Percentiles rank a stretch among this genome's conserved stretches.
phyloP scores from a whole-genome alignment of 1,139 yeast genomes.

The Geotrichum phurueaensis region DNA sequence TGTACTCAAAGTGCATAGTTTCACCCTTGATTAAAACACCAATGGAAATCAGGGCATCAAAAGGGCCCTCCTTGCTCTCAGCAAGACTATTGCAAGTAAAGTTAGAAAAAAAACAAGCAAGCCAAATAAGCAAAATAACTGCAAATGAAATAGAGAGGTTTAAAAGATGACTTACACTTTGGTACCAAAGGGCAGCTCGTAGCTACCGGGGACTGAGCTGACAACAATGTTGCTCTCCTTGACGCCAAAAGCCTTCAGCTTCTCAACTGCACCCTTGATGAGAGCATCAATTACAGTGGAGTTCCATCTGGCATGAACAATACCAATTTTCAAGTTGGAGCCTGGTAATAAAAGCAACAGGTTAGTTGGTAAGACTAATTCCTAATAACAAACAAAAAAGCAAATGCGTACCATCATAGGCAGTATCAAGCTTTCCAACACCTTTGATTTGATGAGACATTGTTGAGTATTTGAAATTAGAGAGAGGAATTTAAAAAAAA shows the following conservation, averaged over 20 bases:
- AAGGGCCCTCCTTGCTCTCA: constrained; percentile 42
- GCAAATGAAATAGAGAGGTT: not conserved
- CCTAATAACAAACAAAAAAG: not conserved
- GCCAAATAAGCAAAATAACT: not conserved
- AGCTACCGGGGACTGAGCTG: constrained; percentile 90
- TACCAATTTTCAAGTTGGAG: constrained; percentile 64
- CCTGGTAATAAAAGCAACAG: constrained; percentile 34
- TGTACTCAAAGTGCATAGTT: constrained; percentile 97
- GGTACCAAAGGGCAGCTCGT: constrained; percentile 83
- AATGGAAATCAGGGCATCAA: constrained; percentile 87
- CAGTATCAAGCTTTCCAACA: constrained; percentile 13
- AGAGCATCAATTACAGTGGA: constrained; percentile 66
- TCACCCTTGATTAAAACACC: constrained; percentile 94
- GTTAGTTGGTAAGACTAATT: not conserved
- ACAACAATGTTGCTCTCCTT: constrained; percentile 66
- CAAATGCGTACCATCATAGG: constrained; percentile 15
- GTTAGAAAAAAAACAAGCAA: not conserved
- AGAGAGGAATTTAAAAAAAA: not conserved
- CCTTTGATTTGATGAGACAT: constrained; percentile 17
- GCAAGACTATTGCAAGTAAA: constrained; percentile 32
- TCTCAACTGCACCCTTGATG: constrained; percentile 67
- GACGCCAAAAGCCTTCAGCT: constrained; percentile 62
- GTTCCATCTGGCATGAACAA: constrained; percentile 96
- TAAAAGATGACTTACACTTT: constrained; percentile 28
- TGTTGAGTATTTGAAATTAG: not conserved